phyloP scores from a whole-genome alignment of 192 early-diverging fungal species.

The Gonapodya sp. region DNA sequence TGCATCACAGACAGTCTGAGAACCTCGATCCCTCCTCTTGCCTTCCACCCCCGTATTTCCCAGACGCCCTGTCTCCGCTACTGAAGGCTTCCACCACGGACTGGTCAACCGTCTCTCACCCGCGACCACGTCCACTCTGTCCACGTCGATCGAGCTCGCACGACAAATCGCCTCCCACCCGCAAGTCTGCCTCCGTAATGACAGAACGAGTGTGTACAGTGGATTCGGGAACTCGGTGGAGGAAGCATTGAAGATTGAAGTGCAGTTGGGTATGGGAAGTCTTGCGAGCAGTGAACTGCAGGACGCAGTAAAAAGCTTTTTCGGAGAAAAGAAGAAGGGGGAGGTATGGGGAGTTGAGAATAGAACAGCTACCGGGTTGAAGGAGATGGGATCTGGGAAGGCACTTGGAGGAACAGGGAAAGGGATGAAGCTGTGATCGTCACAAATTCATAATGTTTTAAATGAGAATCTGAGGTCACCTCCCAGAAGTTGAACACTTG shows the following conservation, averaged over 20 bases:
- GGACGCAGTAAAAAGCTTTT: slow-evolving; percentile 1
- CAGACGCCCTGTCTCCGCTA: slow-evolving; percentile 30
- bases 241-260: slow-evolving; percentile 31
- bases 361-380: no score
- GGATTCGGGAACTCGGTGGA: slow-evolving; percentile 16
- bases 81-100: slow-evolving; percentile 25
- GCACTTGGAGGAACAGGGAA: no score
- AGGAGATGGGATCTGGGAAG: no score
- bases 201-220: slow-evolving; percentile 24
- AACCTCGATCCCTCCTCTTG: not conserved
- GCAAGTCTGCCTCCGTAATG: slow-evolving; percentile 33
- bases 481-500: no score
- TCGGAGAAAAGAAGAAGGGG: slow-evolving; percentile 12
- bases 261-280: slow-evolving; percentile 23
- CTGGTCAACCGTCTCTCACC: slow-evolving; percentile 26
- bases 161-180: slow-evolving; percentile 25
- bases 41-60: not conserved
- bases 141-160: slow-evolving; percentile 25
- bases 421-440: no score
- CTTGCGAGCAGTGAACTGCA: slow-evolving; percentile 24
- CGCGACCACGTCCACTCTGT: slow-evolving; percentile 19
- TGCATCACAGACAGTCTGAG: not conserved
- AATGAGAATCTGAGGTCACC: no score
- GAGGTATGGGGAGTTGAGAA: slow-evolving; percentile 9
- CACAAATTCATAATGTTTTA: no score